Evolutionary conservation across 495 filamentous ascomycete genomes (phyloP), one percentile per base, ranked within the genome.

Genomic region (Neohortaea acidophila): DNA sequence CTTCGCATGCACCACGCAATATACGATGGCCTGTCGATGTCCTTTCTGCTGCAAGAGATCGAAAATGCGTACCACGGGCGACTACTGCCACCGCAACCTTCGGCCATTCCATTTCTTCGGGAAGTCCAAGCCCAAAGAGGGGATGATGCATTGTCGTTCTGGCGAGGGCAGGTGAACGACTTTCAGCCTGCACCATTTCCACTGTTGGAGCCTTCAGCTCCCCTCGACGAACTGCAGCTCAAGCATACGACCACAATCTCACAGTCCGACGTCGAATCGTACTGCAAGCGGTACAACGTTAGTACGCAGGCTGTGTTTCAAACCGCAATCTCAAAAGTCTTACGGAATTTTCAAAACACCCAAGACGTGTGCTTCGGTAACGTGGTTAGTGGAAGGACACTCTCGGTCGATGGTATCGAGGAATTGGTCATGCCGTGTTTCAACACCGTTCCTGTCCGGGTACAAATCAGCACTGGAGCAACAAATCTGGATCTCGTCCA

Each of bases 381-480:
- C 46, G 74, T 89, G 5, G 69, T 83, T 38, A 81, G 70, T 48
- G 84, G 83, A 1, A 71, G 83, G 23, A 75, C 72, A 0, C 48
- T 79, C 9, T 57, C 75, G 2, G 51, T 84, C 14, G 65, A 77
- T 17, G 65, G 67, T 3, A 64, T 87, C 20, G 70, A 82, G 10
- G 63, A 72, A 4, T 72, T 93, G 7, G 69, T 92, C 15, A 77
- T 79, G 1, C 86, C 86, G 1, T 84, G 83, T 52, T 89, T 93
- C 59, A 92, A 87, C 43, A 93, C 86, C 0, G 63, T 93, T 15
- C 84, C 86, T 1, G 58, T 84, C n/a, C 68, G 84, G 14, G 54
- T 79, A 36, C 52, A 69, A 21, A 35, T 77, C n/a, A 51, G 58
- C 2, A 41, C 36, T 9, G 39, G 30, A 17, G 51, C 34, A 40